Evolutionary conservation across 163 green algal species (phyloP), one percentile per base, ranked within the genome.

Genomic region (Scenedesmus sp.): DNA sequence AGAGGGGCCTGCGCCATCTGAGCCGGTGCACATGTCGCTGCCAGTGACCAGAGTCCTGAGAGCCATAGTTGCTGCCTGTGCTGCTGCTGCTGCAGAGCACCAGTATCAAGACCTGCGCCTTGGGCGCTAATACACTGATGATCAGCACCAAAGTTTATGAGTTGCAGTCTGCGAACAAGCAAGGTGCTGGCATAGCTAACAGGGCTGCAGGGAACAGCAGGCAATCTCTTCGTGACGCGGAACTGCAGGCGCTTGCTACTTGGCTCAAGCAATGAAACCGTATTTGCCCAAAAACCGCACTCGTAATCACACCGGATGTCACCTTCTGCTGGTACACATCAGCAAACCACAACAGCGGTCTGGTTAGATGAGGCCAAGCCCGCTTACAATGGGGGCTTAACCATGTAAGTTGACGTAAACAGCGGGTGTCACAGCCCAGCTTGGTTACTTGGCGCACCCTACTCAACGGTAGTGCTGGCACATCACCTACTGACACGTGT

Each of bases 21-120:
- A 91, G n/a, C 44, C 73, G 12, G 72, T 88, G 91, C 97, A 99
- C 30, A 92, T 94, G 87, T 99, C 97, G 56, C 89, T 95, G 72
- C 96, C 96, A 0, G 97, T 97, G 4, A 98, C 97, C 0, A 99
- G 83, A 37, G 97, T 95, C 2, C 97, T 90, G 9, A 98, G 88
- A 3, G 93, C 89, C 90, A 92, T 92, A 42, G 80, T 49, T 53
- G 86, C 53, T 46, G 42, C 78, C 42, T 61, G 79, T 85, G 42
- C 79, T 61, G 79, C 79, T 68, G 81, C 46, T 86, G 30, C 24
- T 42, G 22, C 35, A 13, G 80, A 42, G 80, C 26, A 40, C 30
- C 24, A 37, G 15, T n/a, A 16, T 7, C 30, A 76, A 37, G 59
- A 4, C 30, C 65, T 30, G 9, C 7, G 65, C 65, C 65, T 40